Evolutionary conservation across 805 yeast genomes (phyloP), one percentile per base, ranked within the genome.

Genomic region (Candida gorgasii): DNA sequence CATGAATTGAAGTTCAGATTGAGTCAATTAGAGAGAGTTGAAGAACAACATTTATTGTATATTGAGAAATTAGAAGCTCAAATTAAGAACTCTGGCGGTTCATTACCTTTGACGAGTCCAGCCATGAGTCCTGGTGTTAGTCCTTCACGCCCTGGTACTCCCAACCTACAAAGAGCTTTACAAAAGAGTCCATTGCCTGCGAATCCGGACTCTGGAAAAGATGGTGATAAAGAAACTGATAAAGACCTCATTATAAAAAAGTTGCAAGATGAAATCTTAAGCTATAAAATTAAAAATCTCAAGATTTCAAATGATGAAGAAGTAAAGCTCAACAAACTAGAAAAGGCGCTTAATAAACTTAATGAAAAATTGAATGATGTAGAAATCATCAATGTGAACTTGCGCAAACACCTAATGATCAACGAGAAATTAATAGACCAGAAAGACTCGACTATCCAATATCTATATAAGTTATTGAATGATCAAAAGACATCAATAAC

Each of bases 341-440:
- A 83, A 51, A 70, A 73, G 36, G 73, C 87, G 1, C 61, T 85
- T 14, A 75, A 74, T 33, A 81, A 74, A 46, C 71, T 85, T 47
- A 71, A 77, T 14, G 67, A 65, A n/a, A 81, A 82, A 43, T 71
- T 84, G 42, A 72, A 72, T 39, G 86, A 84, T 46, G 73, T 83
- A 23, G 84, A 82, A 46, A 59, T 69, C n/a, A 83, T 82, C 54
- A 85, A 85, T 55, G 62, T 70, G 22, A 67, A 75, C 38, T 61
- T 85, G 24, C 69, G 77, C 39, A 78, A 72, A 50, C 88, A 84
- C 50, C 64, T 83, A 14, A 67, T 68, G 19, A 66, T 80, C 3
- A 68, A 79, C 29, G 78, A 78, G 44, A 73, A 77, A 47, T 72
- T 84, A 45, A 73, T 83, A 22, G 81, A 76, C 14, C 63, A 78